These are phyloP conservation scores for Lachancea fermentati DNA, from an alignment of 805 yeast genomes.

Conservation along the genomic window DNA sequence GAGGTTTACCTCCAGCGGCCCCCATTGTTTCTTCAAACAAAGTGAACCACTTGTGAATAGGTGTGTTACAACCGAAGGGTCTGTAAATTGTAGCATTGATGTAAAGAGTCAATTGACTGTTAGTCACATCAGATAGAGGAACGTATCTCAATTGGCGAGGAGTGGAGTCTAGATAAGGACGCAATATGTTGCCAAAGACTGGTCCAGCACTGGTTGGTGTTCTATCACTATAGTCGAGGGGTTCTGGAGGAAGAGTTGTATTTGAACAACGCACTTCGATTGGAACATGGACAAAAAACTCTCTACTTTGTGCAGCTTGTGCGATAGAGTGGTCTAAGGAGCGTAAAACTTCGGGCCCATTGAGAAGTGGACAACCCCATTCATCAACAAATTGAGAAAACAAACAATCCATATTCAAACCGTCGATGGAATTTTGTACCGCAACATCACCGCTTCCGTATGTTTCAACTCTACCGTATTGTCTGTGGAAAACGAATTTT, in stretches of 20 bases:
- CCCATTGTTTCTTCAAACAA: conserved; percentile 74
- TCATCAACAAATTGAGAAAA: conserved; percentile 92
- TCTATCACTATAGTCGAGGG: conserved; percentile 48
- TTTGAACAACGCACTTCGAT: conserved; percentile 92
- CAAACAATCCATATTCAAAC: conserved; percentile 91
- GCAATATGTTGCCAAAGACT: conserved; percentile 72
- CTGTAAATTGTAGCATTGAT: conserved; percentile 93
- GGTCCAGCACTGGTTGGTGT: conserved; percentile 62
- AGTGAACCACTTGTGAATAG: conserved; percentile 73
- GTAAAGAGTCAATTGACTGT: conserved; percentile 76
- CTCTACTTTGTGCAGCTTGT: conserved; percentile 52
- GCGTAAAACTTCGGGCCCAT: conserved; percentile 67
- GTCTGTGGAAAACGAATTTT: conserved; percentile 75
- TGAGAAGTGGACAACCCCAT: conserved; percentile 88
- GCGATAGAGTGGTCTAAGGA: conserved; percentile 58
- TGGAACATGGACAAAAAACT: conserved; percentile 89
- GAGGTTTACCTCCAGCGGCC: conserved; percentile 87
- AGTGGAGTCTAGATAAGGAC: conserved; percentile 78
- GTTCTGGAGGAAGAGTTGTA: conserved; percentile 46
- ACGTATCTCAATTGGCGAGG: conserved; percentile 55
- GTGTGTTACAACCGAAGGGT: conserved; percentile 76
- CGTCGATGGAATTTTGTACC: conserved; percentile 77
- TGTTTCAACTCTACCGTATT: conserved; percentile 72
- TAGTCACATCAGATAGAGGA: conserved; percentile 42
- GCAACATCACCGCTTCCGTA: conserved; percentile 54